Evolutionary conservation across 805 yeast genomes (phyloP), one percentile per base, ranked within the genome.

Genomic region (Pichia deserticola): DNA sequence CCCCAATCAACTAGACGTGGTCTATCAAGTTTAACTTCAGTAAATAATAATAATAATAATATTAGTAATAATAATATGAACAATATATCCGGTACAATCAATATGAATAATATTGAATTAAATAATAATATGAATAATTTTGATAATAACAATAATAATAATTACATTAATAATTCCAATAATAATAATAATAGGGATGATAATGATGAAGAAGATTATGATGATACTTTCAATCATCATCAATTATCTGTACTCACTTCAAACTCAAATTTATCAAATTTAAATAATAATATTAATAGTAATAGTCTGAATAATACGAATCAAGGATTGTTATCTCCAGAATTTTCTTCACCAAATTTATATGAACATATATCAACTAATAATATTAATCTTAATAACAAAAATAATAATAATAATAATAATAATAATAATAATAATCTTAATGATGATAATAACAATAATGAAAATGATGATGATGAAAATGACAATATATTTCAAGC

Each of bases 261-360:
- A 30, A 30, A 6, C 32, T 7, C 32, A 30, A 7, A 30, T 30
- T 20, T 20, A 2, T 20, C 20, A 20, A 2, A 20, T 20, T 20
- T 20, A 20, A 20, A 20, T 20, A 20, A 20, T 20, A 20, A 20
- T 20, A 20, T 20, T 20, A 20, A 20, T 20, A 37, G 9, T 12
- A 27, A 27, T 9, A 12, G 5, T 25, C 2, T 39, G 8, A 39
- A 39, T 30, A 7, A 13, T 7, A 34, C 5, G 8, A 25, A 33
- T 5, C 46, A 54, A 27, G 67, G 67, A 1, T 56, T 68, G 6
- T 51, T 68, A n/a, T 67, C 71, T 5, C 72, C 72, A 5, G 71
- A 67, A 25, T 71, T 73, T 53, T 76, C 81, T 8, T 76, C 81
- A 12, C 83, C 82, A 7, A 77, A 72, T 36, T 45, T 57, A 35